Conservation (phyloP, 2,329 filamentous ascomycete species). For the Claviceps maximensis region DNA sequence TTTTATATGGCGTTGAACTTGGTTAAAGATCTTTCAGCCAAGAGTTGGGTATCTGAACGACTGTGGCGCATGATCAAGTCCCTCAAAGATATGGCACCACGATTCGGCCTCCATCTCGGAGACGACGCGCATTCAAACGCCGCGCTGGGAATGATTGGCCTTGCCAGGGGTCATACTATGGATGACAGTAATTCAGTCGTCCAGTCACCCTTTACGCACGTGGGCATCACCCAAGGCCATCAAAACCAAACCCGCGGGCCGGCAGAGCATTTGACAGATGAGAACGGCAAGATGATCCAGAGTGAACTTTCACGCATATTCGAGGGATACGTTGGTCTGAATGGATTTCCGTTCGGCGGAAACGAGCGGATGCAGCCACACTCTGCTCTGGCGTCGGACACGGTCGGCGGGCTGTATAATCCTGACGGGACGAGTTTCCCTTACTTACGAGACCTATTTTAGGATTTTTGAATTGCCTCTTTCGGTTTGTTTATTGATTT, state of each 20-base stretch:
- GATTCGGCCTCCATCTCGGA: constrained; percentile 43
- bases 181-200: constrained; percentile 10
- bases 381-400: constrained; percentile 12
- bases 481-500: background rate
- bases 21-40: constrained; percentile 57
- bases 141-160: constrained; percentile 41
- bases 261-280: constrained; percentile 10
- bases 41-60: constrained; percentile 58
- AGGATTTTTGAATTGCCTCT: background rate
- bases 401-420: constrained; percentile 9
- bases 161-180: constrained; percentile 28
- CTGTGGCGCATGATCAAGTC: constrained; percentile 61
- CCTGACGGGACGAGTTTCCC: constrained; percentile 22
- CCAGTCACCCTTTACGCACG: constrained; percentile 16
- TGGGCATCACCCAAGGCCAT: constrained; percentile 12
- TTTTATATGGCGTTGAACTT: constrained; percentile 69
- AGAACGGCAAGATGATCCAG: constrained; percentile 38
- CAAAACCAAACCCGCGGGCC: background rate
- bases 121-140: constrained; percentile 39
- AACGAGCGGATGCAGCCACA: constrained; percentile 13
- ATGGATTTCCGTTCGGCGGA: constrained; percentile 19
- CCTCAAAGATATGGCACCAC: constrained; percentile 58
- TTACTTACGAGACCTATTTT: constrained; percentile 26
- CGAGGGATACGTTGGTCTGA: constrained; percentile 25
- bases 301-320: constrained; percentile 39